Base-by-base conservation (phyloP, 331 rosid species). In the Ulmus americana region DNA sequence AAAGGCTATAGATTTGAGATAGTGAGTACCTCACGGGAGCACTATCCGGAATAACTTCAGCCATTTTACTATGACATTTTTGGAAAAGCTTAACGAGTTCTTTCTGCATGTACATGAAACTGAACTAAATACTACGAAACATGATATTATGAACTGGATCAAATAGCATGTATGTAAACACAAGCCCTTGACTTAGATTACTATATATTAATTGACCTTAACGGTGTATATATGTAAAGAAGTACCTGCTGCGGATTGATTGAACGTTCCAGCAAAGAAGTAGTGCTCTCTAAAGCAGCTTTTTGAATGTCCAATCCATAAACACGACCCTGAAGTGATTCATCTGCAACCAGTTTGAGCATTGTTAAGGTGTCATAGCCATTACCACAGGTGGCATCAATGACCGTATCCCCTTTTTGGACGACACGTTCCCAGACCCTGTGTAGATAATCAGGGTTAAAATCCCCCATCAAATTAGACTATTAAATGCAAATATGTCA, bases 311-410 rank as follows among this genome's bases (percentile, higher is more conserved):
- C 97, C 58, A 86, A 77, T 7, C 87, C 95, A 63, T 85, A 92
- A 59, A 86, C 94, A 59, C 48, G 67, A 13, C 87, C 95, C 40
- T 68, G 35, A 16, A 65, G 81, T 6, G 87, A 83, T 69, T 81
- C 87, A 79, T 83, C 95, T 53, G 90, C 76, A 11, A 88, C 96
- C 90, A 92, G 80, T 80, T 80, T 79, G 65, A 83, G 80, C 95
- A 88, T 74, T 39, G 76, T 88, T 63, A 86, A 85, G 58, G 97
- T 83, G 73, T 91, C 96, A 77, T 73, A 76, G 52, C 97, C 97
- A 72, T 91, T 91, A 59, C 97, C 96, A 68, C 89, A 91, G 54
- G 97, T 91, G 67, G 97, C 95, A 79, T 91, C 97, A 43, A 91
- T 66, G 47, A 86, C 95, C 5, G 81, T 78, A 74, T 91, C 97